Base-by-base conservation (phyloP, 805 yeast species). In the Candida ortonii region DNA sequence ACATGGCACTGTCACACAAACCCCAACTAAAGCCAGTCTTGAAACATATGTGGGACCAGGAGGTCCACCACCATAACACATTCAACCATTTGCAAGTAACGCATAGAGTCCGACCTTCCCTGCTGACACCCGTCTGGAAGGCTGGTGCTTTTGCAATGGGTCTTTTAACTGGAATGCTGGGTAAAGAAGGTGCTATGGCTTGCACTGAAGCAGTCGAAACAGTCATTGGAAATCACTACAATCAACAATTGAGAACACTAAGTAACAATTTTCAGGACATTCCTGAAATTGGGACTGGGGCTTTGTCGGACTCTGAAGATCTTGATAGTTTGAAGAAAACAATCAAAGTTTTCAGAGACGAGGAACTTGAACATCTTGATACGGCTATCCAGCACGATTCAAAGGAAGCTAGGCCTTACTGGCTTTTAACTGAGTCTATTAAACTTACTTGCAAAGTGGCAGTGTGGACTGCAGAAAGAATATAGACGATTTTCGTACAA, bases 131-230 rank as follows among this genome's bases (percentile, higher is more conserved):
- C 1, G 51, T 86, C 1, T 93, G 98, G 98, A 88, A 84, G 56
- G 60, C 75, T 0, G 97, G 97, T 3, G 97, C 98, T 0, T 69
- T 83, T 31, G 79, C 80, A 1, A 69, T 93, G 66, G 98, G 98
- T 3, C 76, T 78, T 1, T 83, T 80, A 1, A 93, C 97, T 1
- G 97, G 96, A 0, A 49, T 84, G 34, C 61, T 88, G 43, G 82
- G 96, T 12, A 86, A 87, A 53, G 96, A 90, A 56, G 97, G 96
- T 2, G 97, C 98, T 2, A 93, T 93, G 98, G 97, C 98, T 1
- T 93, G 98, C 58, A 93, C 98, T 0, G 97, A 89, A 41, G 97
- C 97, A 0, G 97, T 93, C 2, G 98, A 93, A 61, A 93, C 98
- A 0, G 97, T 93, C 5, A 93, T 93, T 57, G 98, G 98, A 2